These are phyloP conservation scores for Xylariaceae sp. DNA, from an alignment of 2,329 filamentous ascomycete genomes.

Conservation along the genomic window DNA sequence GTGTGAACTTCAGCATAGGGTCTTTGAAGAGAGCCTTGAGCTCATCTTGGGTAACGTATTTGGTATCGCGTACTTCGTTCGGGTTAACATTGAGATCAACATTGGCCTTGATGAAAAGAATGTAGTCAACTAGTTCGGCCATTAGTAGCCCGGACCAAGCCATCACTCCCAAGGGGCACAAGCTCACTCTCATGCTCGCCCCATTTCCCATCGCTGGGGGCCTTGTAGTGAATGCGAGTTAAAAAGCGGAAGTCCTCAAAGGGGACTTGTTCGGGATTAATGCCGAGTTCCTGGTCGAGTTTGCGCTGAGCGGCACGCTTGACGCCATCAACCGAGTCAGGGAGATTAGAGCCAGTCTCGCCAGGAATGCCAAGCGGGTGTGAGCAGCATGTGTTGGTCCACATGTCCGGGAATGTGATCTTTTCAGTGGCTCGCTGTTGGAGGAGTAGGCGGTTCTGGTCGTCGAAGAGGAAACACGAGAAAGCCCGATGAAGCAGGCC, in stretches of 20 bases:
- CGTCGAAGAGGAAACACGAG: constrained; percentile 96
- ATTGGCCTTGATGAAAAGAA: constrained; percentile 93
- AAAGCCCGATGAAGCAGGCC: constrained; percentile 96
- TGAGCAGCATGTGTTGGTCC: constrained; percentile 99
- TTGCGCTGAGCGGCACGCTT: constrained; percentile 92
- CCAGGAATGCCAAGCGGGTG: constrained; percentile 88
- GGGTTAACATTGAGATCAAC: constrained; percentile 77
- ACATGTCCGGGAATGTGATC: constrained; percentile 98
- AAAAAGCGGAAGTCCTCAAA: constrained; percentile 89
- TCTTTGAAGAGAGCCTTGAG: constrained; percentile 84
- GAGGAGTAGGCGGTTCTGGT: constrained; percentile 83
- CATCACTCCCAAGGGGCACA: neutral
- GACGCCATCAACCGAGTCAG: constrained; percentile 76
- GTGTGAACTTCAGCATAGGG: constrained; percentile 78
- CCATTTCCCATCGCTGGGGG: constrained; percentile 95
- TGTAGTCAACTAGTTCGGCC: constrained; percentile 75
- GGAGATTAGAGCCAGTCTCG: constrained; percentile 80
- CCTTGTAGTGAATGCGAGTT: constrained; percentile 97
- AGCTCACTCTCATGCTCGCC: constrained; percentile 92
- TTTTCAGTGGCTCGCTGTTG: constrained; percentile 95
- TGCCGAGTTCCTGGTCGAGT: constrained; percentile 90
- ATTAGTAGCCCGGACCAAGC: constrained; percentile 19
- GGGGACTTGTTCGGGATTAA: constrained; percentile 82
- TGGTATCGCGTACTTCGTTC: constrained; percentile 83
- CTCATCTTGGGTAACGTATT: constrained; percentile 78